These are phyloP conservation scores for Odontarrhena argentea DNA, from an alignment of 345 rosid species.

Conservation along the genomic window DNA sequence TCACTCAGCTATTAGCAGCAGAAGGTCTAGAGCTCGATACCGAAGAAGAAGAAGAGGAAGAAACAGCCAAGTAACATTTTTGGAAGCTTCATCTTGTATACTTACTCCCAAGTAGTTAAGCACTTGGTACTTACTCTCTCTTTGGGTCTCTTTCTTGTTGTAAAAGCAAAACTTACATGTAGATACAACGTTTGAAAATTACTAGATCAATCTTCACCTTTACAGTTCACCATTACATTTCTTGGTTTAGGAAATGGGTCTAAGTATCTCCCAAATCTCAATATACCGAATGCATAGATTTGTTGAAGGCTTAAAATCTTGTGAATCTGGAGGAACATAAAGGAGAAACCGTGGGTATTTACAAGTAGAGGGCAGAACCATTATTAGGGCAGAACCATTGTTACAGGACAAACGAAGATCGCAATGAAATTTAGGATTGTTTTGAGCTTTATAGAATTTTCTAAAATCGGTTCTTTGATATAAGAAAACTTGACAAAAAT, in stretches of 20 bases:
- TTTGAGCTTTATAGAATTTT: not conserved
- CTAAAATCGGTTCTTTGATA: not conserved
- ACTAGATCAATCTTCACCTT: not conserved
- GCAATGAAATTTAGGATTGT: not conserved
- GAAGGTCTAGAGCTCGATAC: conserved; percentile 94
- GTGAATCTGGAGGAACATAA: no score
- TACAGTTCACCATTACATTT: not conserved
- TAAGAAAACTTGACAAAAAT: not conserved
- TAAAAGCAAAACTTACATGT: conserved; percentile 18
- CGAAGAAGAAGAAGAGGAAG: conserved; percentile 61
- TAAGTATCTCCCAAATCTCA: no score
- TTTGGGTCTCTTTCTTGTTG: not conserved
- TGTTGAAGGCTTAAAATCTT: no score
- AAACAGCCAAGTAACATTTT: conserved; percentile 30
- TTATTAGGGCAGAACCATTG: no score
- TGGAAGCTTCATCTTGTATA: conserved; percentile 17
- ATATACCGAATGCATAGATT: no score
- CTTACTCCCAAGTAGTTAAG: conserved; percentile 19
- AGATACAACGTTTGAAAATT: conserved; percentile 18
- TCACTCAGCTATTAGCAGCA: conserved; percentile 75
- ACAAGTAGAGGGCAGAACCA: no score
- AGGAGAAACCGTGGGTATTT: no score
- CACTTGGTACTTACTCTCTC: not conserved
- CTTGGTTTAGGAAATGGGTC: not conserved
- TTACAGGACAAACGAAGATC: no score